A percentile compares a stretch with the other conserved stretches of the same genome.
Evolutionary conservation across 768 basidiomycete species (phyloP).

Genomic region (Tylopilus plumbeoviolaceoides): DNA sequence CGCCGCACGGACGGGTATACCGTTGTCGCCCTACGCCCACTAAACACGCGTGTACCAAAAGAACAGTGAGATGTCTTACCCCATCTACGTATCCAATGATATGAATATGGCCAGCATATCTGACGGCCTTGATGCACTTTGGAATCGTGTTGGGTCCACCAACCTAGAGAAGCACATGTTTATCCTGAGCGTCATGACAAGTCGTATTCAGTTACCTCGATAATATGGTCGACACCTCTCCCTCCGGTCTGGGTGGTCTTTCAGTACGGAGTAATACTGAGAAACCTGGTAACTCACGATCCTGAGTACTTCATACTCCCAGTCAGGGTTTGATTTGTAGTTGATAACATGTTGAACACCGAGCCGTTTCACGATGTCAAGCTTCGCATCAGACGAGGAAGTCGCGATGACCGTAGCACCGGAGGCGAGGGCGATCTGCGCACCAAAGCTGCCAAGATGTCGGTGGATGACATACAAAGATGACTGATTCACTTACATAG

Average conservation of each 20-base stretch:
- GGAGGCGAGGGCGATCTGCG: too few relatives aligned
- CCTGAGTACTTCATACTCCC: constrained; percentile 50
- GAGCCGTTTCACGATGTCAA: constrained; percentile 46
- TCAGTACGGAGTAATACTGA: background rate
- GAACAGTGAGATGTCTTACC: constrained; percentile 23
- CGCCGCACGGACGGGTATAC: constrained; percentile 31
- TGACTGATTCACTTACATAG: too few relatives aligned
- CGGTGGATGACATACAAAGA: too few relatives aligned
- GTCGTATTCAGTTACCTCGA: constrained; percentile 14
- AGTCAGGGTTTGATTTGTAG: constrained; percentile 53
- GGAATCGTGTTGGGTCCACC: constrained; percentile 50
- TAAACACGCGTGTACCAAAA: background rate
- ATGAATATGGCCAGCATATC: constrained; percentile 34
- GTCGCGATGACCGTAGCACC: too few relatives aligned
- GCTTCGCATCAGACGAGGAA: constrained; percentile 63
- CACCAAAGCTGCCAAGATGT: too few relatives aligned
- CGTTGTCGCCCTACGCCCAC: constrained; percentile 16
- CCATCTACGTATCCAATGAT: constrained; percentile 47
- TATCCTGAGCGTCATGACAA: background rate
- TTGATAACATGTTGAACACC: constrained; percentile 58
- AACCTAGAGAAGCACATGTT: constrained; percentile 33
- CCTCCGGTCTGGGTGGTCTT: constrained; percentile 23
- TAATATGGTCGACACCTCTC: constrained; percentile 34
- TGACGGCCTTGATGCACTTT: constrained; percentile 33
- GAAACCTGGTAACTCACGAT: constrained; percentile 33